A percentile compares a stretch with the other conserved stretches of the same genome.
Evolutionary conservation across 2,329 filamentous ascomycete genomes (phyloP).

Genomic region (Ophiocordyceps sinensis): DNA sequence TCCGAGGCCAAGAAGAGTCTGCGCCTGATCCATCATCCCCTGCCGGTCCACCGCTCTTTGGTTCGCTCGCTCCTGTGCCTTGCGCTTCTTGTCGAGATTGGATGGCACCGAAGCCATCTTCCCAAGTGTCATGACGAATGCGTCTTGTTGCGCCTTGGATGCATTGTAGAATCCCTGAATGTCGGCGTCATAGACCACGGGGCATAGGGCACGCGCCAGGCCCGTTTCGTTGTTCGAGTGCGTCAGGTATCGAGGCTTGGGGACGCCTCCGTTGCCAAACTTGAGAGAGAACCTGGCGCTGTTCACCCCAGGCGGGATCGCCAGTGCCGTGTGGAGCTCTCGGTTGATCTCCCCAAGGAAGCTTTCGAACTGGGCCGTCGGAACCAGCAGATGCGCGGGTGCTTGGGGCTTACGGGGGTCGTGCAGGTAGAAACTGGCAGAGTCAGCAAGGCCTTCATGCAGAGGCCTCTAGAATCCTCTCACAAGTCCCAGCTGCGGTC

Average conservation of each 20-base stretch:
- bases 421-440: slow-evolving; percentile 50
- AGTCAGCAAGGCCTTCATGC: not conserved
- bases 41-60: slow-evolving; percentile 29
- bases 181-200: slow-evolving; percentile 22
- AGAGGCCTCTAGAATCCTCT: slow-evolving; percentile 5
- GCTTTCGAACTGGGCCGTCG: slow-evolving; percentile 46
- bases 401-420: slow-evolving; percentile 28
- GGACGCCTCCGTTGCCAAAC: slow-evolving; percentile 46
- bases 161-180: slow-evolving; percentile 15
- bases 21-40: slow-evolving; percentile 46
- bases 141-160: slow-evolving; percentile 1
- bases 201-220: slow-evolving; percentile 14
- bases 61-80: slow-evolving; percentile 26
- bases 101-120: not conserved
- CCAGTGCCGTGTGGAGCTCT: slow-evolving; percentile 36
- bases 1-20: slow-evolving; percentile 54
- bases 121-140: not conserved
- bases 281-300: slow-evolving; percentile 41
- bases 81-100: slow-evolving; percentile 1
- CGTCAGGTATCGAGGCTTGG: slow-evolving; percentile 55
- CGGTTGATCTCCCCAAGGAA: slow-evolving; percentile 53
- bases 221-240: slow-evolving; percentile 29
- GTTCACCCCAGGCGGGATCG: slow-evolving; percentile 39
- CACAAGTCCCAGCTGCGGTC: slow-evolving; percentile 63
- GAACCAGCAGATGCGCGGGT: slow-evolving; percentile 51